Evolutionary conservation across 345 rosid species (phyloP), one percentile per base, ranked within the genome.

Genomic region (Draba incana): DNA sequence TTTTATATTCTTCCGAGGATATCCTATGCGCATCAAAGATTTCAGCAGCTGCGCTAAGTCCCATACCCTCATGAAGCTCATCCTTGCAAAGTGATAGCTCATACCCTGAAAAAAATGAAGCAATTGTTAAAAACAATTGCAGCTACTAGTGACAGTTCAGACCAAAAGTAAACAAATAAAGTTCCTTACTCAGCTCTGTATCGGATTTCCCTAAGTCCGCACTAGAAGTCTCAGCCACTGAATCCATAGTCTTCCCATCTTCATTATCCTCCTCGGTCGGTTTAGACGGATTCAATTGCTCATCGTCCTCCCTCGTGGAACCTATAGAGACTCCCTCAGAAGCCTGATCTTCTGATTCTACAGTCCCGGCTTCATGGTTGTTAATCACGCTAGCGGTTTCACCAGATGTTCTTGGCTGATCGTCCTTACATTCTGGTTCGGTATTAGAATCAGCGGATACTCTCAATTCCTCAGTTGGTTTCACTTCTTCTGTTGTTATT

Each of bases 1-100:
- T 77, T 71, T 77, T 78, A 60, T 82, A 92, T 54, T 92, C 88
- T 72, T 87, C 96, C 28, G 43, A 75, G 62, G 85, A 80, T 46
- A 92, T 81, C 45, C 71, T 79, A 71, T 87, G 91, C 12, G 82
- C 76, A 51, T 86, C 81, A 75, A 92, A 92, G 70, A 81, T 85
- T 81, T 73, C 79, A 66, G 96, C 86, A 15, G 98, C 95, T 48
- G 98, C 91, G 28, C 68, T 75, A 24, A 62, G 81, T 60, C 98
- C 95, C 90, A 92, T 92, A 46, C 95, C 91, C 24, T 77, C 69
- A 56, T 33, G 77, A 58, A 92, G 87, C 77, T 87, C 92, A 75
- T 83, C 81, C 64, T 86, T 84, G 79, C 98, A 92, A 20, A 92
- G 84, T 62, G 98, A 92, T 77, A 92, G 78, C 83, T 85, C 92